Evolutionary conservation across 2,329 filamentous ascomycete genomes (phyloP), one percentile per base, ranked within the genome.

Genomic region (Calonectria crousiana): DNA sequence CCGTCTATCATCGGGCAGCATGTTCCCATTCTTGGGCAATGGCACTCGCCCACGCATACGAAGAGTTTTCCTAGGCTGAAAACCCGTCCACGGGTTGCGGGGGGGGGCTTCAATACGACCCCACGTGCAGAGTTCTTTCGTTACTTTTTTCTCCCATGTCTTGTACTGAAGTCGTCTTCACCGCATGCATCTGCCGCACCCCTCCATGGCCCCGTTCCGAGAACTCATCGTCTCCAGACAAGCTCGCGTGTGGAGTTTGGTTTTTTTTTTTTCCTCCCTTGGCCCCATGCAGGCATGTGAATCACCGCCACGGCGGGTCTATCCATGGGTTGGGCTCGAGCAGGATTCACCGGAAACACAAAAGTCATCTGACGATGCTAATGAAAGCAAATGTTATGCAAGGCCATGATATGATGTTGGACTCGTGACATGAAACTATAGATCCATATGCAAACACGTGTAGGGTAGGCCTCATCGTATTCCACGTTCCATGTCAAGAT

Each of bases 51-150:
- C 51, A 32, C 51, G 26, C 26, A 32, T 2, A 60, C 11, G 56
- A 60, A 41, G 34, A 60, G 32, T 58, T 60, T 60, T 60, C n/a
- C 34, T 14, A 28, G 56, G 34, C 28, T 41, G 56, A 60, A 60
- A 60, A 10, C 14, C 14, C 34, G 36, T 60, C 34, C 26, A n/a
- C 56, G 14, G n/a, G 14, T 18, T 60, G 30, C 56, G 30, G 34
- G 34, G 56, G 23, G 44, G 23, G 44, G 3, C 20, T 41, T 51
- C 67, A 66, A 47, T 32, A 51, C 65, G 51, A 49, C 49, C 60
- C 71, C 71, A 65, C 66, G 66, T 69, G 66, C 67, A 49, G 64
- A 65, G 52, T 68, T 56, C n/a, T 56, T 26, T 49, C 38, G 65
- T 64, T 73, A 16, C 56, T 69, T 65, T 73, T 44, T 65, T 28